Conservation (phyloP, 2,329 filamentous ascomycete genomes). For the Fusarium sp. region DNA sequence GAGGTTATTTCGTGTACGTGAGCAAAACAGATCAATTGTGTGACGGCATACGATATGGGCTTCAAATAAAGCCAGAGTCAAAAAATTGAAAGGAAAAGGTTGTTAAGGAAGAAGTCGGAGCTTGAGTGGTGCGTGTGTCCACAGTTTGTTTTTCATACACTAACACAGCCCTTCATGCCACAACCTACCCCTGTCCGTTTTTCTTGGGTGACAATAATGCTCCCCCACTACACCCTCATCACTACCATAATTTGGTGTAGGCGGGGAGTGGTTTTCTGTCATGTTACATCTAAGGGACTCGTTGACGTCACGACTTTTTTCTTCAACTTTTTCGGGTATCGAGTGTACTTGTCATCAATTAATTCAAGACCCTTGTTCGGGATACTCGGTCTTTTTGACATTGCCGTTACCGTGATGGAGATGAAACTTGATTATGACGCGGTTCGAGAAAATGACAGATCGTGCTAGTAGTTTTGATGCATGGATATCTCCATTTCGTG, state of each 20-base stretch:
- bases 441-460: neutral
- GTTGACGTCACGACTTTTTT: conserved; percentile 36
- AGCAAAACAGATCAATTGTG: neutral
- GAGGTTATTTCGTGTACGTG: neutral
- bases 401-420: neutral
- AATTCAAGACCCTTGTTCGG: neutral
- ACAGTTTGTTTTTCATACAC: neutral
- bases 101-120: conserved; percentile 1
- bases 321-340: neutral
- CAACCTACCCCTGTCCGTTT: neutral
- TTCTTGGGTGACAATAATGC: neutral
- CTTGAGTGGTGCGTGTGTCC: neutral
- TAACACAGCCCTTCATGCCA: conserved; percentile 5
- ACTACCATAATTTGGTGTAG: neutral
- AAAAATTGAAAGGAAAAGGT: neutral
- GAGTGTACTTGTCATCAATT: conserved; percentile 26
- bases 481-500: conserved; percentile 9
- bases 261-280: neutral
- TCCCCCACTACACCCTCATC: neutral
- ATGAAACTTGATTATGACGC: neutral
- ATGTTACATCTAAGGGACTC: neutral
- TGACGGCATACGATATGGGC: neutral
- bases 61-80: neutral
- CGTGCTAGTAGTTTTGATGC: neutral
- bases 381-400: conserved; percentile 4